phyloP scores from a whole-genome alignment of 2,329 filamentous ascomycete genomes.

The Colletotrichum incanum region DNA sequence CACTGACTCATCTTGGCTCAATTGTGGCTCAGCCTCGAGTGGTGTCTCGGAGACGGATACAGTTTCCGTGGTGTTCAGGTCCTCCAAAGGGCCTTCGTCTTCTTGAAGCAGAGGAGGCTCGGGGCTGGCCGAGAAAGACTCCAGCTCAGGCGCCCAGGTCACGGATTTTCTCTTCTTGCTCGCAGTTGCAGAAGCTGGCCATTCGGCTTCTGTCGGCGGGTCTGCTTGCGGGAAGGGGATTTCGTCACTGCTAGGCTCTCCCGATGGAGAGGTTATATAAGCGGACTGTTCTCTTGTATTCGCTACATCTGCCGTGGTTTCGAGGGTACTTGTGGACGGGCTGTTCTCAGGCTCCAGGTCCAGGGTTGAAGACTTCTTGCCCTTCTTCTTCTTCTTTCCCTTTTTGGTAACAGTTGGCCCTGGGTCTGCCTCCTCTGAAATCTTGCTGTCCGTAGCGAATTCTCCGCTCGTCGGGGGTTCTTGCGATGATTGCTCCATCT shows the following conservation, averaged over 20 bases:
- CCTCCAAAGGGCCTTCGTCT: background rate
- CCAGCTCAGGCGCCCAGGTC: slow-evolving; percentile 38
- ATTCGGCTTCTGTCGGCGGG: slow-evolving; percentile 26
- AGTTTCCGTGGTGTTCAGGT: background rate
- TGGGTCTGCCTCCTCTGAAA: slow-evolving; percentile 38
- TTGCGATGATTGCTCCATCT: slow-evolving; percentile 35
- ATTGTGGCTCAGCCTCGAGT: slow-evolving; percentile 2
- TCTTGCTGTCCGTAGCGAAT: slow-evolving; percentile 39
- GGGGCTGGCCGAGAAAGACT: slow-evolving; percentile 14
- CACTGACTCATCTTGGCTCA: slow-evolving; percentile 2
- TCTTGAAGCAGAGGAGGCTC: slow-evolving; percentile 2
- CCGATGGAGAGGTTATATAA: slow-evolving; percentile 39
- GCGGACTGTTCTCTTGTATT: slow-evolving; percentile 44
- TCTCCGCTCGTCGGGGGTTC: slow-evolving; percentile 33
- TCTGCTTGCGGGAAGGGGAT: slow-evolving; percentile 31
- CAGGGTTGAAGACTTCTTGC: slow-evolving; percentile 41
- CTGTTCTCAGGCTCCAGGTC: slow-evolving; percentile 42
- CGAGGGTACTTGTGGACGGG: slow-evolving; percentile 39
- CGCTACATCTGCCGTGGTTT: slow-evolving; percentile 42
- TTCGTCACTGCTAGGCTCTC: slow-evolving; percentile 42
- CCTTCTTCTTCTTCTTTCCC: slow-evolving; percentile 60
- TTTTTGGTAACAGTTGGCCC: slow-evolving; percentile 51
- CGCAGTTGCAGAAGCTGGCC: slow-evolving; percentile 25
- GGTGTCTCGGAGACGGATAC: background rate
- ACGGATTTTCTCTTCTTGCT: slow-evolving; percentile 40